These are phyloP conservation scores for Gonapodya sp. DNA, from an alignment of 192 early-diverging fungal species.

Conservation along the genomic window DNA sequence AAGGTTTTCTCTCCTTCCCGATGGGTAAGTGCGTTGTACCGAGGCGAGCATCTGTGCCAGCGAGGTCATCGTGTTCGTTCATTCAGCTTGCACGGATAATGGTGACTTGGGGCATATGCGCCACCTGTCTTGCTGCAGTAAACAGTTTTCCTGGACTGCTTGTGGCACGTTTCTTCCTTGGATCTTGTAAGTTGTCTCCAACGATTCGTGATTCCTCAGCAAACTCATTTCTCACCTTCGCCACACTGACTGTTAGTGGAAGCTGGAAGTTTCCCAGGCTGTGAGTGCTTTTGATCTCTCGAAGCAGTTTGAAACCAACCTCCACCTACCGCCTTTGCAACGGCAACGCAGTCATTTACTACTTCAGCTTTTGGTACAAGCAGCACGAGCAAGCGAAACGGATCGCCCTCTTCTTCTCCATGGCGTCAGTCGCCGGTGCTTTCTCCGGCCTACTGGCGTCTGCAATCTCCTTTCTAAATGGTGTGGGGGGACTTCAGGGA, in stretches of 20 bases:
- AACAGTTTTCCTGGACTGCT: slow-evolving; percentile 15
- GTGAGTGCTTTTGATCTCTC: slow-evolving; percentile 22
- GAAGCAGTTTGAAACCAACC: slow-evolving; percentile 8
- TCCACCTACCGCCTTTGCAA: too few species aligned
- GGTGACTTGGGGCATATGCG: slow-evolving; percentile 16
- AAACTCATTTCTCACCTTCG: background rate
- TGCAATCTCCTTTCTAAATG: slow-evolving; percentile 14
- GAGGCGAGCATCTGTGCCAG: too few species aligned
- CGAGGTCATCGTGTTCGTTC: background rate
- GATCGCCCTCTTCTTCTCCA: slow-evolving; percentile 35
- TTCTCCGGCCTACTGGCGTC: slow-evolving; percentile 6
- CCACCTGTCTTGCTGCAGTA: slow-evolving; percentile 15
- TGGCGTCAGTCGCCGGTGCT: slow-evolving; percentile 11
- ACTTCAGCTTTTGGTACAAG: slow-evolving; percentile 43
- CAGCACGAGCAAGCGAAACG: slow-evolving; percentile 29
- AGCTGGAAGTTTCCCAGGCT: slow-evolving; percentile 13
- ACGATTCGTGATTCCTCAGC: background rate
- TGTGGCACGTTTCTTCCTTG: slow-evolving; percentile 18
- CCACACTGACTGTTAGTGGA: too few species aligned
- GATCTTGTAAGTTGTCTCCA: slow-evolving; percentile 22
- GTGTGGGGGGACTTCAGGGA: slow-evolving; percentile 11
- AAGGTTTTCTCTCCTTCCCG: background rate
- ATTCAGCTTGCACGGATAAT: slow-evolving; percentile 16
- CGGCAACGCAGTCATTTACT: slow-evolving; percentile 9
- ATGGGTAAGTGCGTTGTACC: background rate